Evolutionary conservation across 179 eudicot genomes (phyloP).

Genomic region (Heliamphora pulchella): DNA sequence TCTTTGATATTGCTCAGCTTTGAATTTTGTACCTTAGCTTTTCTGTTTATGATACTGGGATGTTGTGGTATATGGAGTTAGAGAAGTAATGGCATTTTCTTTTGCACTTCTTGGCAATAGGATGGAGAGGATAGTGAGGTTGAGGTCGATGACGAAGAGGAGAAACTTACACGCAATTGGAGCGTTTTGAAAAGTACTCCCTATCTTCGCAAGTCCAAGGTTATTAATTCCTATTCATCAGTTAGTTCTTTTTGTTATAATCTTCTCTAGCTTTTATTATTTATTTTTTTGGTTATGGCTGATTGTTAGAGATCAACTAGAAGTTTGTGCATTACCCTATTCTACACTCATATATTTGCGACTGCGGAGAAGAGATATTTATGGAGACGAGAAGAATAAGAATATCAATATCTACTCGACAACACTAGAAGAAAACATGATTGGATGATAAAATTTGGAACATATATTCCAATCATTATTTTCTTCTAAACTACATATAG

Average conservation of each 20-base stretch:
- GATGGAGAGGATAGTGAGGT: slow-evolving; percentile 74
- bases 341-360: neutral
- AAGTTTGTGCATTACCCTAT: neutral
- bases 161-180: slow-evolving; percentile 83
- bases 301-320: neutral
- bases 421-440: neutral
- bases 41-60: neutral
- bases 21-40: neutral
- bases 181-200: slow-evolving; percentile 81
- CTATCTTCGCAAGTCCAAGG: slow-evolving; percentile 77
- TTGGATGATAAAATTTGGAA: neutral
- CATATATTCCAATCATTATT: neutral
- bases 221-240: slow-evolving; percentile 24
- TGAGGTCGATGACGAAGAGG: slow-evolving; percentile 51
- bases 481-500: neutral
- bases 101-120: slow-evolving; percentile 26
- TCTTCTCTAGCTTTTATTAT: neutral
- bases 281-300: neutral
- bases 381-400: neutral
- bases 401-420: neutral
- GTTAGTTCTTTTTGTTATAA: neutral
- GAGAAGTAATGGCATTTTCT: neutral
- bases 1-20: slow-evolving; percentile 7
- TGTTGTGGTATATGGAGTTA: neutral
- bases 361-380: neutral